Evolutionary conservation across 129 eudicot genomes (phyloP).

Genomic region (Flaveria trinervia): DNA sequence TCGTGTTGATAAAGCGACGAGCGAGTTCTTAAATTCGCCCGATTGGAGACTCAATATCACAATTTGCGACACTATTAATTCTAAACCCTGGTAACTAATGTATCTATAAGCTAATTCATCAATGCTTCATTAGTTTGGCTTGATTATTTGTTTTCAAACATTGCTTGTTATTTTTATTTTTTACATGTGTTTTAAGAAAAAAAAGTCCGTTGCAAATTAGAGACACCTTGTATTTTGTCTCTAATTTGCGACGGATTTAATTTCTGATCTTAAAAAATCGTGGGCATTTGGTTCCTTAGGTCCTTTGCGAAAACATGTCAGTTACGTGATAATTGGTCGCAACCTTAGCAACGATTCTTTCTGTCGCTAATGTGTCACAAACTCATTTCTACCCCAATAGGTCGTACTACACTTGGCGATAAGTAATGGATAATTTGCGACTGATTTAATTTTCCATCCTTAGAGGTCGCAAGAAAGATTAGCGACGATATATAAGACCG

Average conservation of each 20-base stretch:
- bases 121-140: background rate
- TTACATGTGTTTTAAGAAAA: too few relatives aligned
- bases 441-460: too few relatives aligned
- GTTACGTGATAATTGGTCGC: background rate
- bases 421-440: too few relatives aligned
- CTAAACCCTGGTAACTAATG: slow-evolving; percentile 57
- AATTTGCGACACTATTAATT: slow-evolving; percentile 77
- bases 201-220: background rate
- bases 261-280: background rate
- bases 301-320: background rate
- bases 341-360: background rate
- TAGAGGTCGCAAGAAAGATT: background rate
- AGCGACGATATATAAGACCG: too few relatives aligned
- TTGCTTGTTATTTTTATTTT: background rate
- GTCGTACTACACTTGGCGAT: too few relatives aligned
- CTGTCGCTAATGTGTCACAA: background rate
- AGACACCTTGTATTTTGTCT: background rate
- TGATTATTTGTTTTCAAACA: background rate
- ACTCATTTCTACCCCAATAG: background rate
- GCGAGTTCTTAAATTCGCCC: slow-evolving; percentile 80
- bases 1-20: slow-evolving; percentile 92
- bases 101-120: background rate
- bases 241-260: background rate
- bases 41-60: slow-evolving; percentile 90
- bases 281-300: background rate